Conservation (phyloP, 2,329 filamentous ascomycete species). For the Fusarium sp. region DNA sequence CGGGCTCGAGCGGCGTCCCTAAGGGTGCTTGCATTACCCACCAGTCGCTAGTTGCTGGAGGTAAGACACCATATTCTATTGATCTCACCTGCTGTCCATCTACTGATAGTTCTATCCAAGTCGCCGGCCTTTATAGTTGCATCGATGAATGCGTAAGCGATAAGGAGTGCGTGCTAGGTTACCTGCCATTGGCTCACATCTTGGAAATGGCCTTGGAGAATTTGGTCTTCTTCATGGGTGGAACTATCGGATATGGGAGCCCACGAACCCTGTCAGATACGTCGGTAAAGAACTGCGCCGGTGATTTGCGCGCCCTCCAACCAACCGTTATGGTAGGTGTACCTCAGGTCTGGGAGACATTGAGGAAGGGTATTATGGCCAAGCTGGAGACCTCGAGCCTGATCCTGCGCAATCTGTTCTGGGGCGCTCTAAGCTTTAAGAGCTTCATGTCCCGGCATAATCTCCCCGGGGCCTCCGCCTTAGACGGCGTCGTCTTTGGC, state of each 20-base stretch:
- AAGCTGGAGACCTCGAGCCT: constrained; percentile 79
- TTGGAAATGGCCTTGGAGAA: constrained; percentile 97
- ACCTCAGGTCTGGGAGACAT: constrained; percentile 95
- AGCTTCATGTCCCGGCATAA: constrained; percentile 67
- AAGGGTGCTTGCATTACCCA: constrained; percentile 91
- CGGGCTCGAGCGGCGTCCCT: constrained; percentile 87
- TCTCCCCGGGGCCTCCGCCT: constrained; percentile 73
- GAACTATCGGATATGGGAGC: constrained; percentile 92
- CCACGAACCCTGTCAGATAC: constrained; percentile 89
- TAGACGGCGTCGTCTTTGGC: constrained; percentile 91
- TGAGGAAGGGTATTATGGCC: constrained; percentile 90
- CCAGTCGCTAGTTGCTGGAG: constrained; percentile 79
- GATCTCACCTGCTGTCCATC: constrained; percentile 29
- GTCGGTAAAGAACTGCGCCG: constrained; percentile 88
- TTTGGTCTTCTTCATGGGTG: constrained; percentile 87
- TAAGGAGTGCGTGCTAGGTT: constrained; percentile 85
- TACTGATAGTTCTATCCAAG: constrained; percentile 46
- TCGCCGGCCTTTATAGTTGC: constrained; percentile 83
- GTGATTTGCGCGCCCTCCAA: constrained; percentile 91
- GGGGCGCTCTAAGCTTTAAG: constrained; percentile 71
- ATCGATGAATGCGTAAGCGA: constrained; percentile 83
- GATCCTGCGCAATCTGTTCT: constrained; percentile 83
- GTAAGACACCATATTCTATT: constrained; percentile 47
- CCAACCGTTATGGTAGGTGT: constrained; percentile 94
- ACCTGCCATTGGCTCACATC: constrained; percentile 94